A percentile compares a stretch with the other conserved stretches of the same genome.
Conservation (phyloP, 352 stramenopile genomes). For the Pythium scleroteichum region DNA sequence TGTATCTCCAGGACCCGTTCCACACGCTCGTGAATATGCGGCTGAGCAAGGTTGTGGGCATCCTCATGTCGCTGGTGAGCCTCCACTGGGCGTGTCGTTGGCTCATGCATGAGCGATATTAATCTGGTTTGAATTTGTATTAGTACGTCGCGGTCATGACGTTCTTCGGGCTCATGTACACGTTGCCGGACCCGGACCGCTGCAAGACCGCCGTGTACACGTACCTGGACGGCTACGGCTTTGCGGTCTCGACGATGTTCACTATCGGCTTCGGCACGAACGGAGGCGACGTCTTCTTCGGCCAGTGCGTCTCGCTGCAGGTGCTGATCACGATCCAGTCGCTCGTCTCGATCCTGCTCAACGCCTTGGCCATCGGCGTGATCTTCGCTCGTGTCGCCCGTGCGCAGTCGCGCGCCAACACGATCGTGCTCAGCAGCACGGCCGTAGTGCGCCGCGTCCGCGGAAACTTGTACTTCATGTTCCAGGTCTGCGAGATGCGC, state of each 20-base stretch:
- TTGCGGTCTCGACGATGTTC: slow-evolving; percentile 80
- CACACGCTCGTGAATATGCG: slow-evolving; percentile 83
- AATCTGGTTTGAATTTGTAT: not conserved
- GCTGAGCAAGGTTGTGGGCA: slow-evolving; percentile 71
- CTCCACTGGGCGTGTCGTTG: too few species aligned
- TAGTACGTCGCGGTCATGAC: slow-evolving; percentile 72
- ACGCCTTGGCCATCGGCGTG: slow-evolving; percentile 93
- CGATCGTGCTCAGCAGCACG: slow-evolving; percentile 94
- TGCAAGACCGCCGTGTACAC: slow-evolving; percentile 72
- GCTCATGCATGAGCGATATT: not conserved
- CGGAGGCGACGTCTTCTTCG: slow-evolving; percentile 88
- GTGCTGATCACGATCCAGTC: slow-evolving; percentile 92
- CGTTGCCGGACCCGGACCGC: slow-evolving; percentile 43
- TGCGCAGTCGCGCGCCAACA: slow-evolving; percentile 89
- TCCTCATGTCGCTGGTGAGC: slow-evolving; percentile 38
- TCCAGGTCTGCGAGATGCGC: slow-evolving; percentile 88
- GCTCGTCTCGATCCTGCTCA: slow-evolving; percentile 89
- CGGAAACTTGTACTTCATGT: slow-evolving; percentile 93
- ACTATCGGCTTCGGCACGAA: slow-evolving; percentile 83
- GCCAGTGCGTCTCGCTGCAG: slow-evolving; percentile 91
- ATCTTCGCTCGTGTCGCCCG: slow-evolving; percentile 94
- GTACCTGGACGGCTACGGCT: slow-evolving; percentile 79
- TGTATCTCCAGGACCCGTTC: slow-evolving; percentile 85
- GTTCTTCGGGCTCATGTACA: slow-evolving; percentile 79
- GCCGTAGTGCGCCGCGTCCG: slow-evolving; percentile 89